Evolutionary conservation across 2,329 filamentous ascomycete species (phyloP).

Genomic region (Fusarium torreyae): DNA sequence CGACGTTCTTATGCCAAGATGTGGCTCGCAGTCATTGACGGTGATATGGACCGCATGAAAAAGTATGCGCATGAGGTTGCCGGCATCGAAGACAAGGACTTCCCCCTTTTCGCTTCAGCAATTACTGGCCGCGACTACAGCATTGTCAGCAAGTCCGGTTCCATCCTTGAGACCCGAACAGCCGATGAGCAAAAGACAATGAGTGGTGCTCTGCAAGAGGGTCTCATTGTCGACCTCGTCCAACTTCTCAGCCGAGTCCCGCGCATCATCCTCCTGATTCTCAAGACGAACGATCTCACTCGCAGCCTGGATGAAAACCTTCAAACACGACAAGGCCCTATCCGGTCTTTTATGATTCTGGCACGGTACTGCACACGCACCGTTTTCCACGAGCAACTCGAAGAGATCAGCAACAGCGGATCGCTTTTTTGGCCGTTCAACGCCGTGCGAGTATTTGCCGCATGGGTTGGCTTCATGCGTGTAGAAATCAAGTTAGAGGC

Average conservation of each 20-base stretch:
- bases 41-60: conserved; percentile 88
- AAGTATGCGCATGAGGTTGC: conserved; percentile 91
- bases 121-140: conserved; percentile 95
- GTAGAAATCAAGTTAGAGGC: conserved; percentile 74
- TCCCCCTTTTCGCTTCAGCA: conserved; percentile 94
- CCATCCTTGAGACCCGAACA: conserved; percentile 73
- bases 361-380: conserved; percentile 78
- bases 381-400: conserved; percentile 75
- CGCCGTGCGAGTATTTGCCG: conserved; percentile 66
- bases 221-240: conserved; percentile 89
- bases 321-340: conserved; percentile 78
- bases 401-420: conserved; percentile 67
- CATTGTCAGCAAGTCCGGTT: conserved; percentile 75
- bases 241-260: conserved; percentile 91
- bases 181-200: conserved; percentile 89
- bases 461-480: conserved; percentile 71
- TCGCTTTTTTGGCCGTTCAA: conserved; percentile 73
- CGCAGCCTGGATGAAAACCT: conserved; percentile 93
- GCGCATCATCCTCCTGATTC: conserved; percentile 90
- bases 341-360: conserved; percentile 77
- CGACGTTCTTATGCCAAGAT: conserved; percentile 94
- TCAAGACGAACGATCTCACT: conserved; percentile 98
- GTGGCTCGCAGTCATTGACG: conserved; percentile 95
- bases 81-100: conserved; percentile 89
- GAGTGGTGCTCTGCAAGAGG: conserved; percentile 85